A percentile compares a stretch with the other conserved stretches of the same genome.
phyloP scores from a whole-genome alignment of 345 rosid species.

The Excoecaria agallocha region DNA sequence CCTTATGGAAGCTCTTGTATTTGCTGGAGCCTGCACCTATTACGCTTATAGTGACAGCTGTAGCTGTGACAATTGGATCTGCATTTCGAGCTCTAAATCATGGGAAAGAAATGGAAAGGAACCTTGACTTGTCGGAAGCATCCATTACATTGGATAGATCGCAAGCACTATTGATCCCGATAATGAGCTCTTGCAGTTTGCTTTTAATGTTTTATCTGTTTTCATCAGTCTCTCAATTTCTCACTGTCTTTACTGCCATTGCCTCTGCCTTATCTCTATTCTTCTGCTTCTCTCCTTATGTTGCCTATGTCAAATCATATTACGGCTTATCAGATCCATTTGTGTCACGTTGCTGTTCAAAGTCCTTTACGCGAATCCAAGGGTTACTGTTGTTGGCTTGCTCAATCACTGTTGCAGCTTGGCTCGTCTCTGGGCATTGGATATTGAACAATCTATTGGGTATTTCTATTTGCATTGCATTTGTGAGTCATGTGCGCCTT shows the following conservation, averaged over 20 bases:
- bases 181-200: conserved; percentile 98
- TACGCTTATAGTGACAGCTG: conserved; percentile 80
- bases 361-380: conserved; percentile 66
- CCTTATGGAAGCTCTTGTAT: conserved; percentile 79
- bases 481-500: conserved; percentile 94
- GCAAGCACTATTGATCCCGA: conserved; percentile 91
- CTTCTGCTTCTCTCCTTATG: conserved; percentile 75
- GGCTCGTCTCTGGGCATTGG: conserved; percentile 98
- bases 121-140: conserved; percentile 78
- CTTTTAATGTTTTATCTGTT: conserved; percentile 93
- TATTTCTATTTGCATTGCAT: conserved; percentile 88
- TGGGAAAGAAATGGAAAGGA: conserved; percentile 94
- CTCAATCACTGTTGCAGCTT: conserved; percentile 56
- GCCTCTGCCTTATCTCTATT: conserved; percentile 90
- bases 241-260: conserved; percentile 82
- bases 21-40: conserved; percentile 88
- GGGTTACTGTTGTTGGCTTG: conserved; percentile 60
- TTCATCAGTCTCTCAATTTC: conserved; percentile 86
- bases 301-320: conserved; percentile 51
- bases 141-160: conserved; percentile 82
- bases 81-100: conserved; percentile 93
- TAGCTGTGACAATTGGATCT: conserved; percentile 81
- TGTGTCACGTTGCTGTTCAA: conserved; percentile 82
- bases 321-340: conserved; percentile 79
- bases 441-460: conserved; percentile 86